Base-by-base conservation (phyloP, 495 filamentous ascomycete genomes). In the Melanomma pulvis-pyrius region DNA sequence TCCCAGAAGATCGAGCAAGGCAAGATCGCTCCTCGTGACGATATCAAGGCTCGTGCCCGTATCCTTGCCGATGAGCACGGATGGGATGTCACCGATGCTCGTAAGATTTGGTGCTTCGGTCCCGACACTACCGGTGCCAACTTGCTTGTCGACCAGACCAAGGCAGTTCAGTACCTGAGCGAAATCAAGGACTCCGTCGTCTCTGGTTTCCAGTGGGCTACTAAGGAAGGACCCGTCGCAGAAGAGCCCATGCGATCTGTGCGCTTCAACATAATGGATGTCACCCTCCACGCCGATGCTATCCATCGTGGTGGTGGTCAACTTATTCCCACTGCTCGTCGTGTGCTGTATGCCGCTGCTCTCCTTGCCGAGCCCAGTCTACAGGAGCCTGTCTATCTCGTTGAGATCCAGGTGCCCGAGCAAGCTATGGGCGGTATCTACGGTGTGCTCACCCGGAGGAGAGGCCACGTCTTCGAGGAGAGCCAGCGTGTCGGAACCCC, bases 151-250 rank as follows among this genome's bases (percentile, higher is more conserved):
- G 94, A 99, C 81, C 94, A 97, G 88, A 97, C 93, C 83, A 98
- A 98, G 90, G 94, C 94, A 73, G 94, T 99, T 64, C 94, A 99
- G 84, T 99, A 98, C 88, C 85, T 99, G 63, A 93, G 93, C 84
- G 94, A 99, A 90, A 99, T 99, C 87, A 99, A 99, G 89, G 94
- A 99, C 73, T 98, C 94, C 65, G 90, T 99, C 72, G 93, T 98
- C 73, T 99, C 94, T 73, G 94, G 96, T 85, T 99, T 99, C 91
- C 94, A 99, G 80, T 98, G 96, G 94, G 94, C 94, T 59, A 91
- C 93, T 71, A 89, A 93, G 76, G 94, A 99, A 87, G 94, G 96
- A 80, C 94, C 94, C 71, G 79, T 99, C 75, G 92, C 90, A 71
- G 94, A 99, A 82, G 94, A 99, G 86, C 94, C 96, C 71, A 93